Conservation (phyloP, 2,329 filamentous ascomycete species). For the Verticillium isaacii region DNA sequence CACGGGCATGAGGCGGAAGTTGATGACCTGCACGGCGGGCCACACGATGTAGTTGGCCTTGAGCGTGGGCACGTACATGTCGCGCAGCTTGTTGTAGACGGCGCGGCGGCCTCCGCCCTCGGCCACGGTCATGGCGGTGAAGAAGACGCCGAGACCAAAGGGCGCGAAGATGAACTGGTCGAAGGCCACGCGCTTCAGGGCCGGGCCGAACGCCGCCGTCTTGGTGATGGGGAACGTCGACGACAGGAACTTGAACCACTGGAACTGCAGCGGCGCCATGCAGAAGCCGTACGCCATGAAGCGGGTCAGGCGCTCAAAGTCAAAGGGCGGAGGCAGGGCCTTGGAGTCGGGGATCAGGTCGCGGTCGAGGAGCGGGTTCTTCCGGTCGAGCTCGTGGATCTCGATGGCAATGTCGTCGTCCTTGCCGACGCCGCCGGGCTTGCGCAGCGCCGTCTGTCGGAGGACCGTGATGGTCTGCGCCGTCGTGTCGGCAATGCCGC, state of each 20-base stretch:
- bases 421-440: constrained; percentile 53
- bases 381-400: constrained; percentile 80
- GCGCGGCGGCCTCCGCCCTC: constrained; percentile 85
- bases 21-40: constrained; percentile 93
- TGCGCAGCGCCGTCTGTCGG: constrained; percentile 60
- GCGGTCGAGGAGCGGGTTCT: constrained; percentile 60
- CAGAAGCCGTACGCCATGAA: constrained; percentile 98
- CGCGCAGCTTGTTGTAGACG: constrained; percentile 77
- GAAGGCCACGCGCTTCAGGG: constrained; percentile 83
- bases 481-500: constrained; percentile 92
- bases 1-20: constrained; percentile 91
- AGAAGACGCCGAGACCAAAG: constrained; percentile 81
- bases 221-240: constrained; percentile 81
- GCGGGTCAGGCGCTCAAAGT: constrained; percentile 88
- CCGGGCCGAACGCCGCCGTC: constrained; percentile 62
- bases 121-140: constrained; percentile 92
- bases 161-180: constrained; percentile 95
- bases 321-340: constrained; percentile 73
- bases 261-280: constrained; percentile 93
- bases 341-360: constrained; percentile 65
- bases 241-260: constrained; percentile 88
- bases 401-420: constrained; percentile 78
- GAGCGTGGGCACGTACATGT: constrained; percentile 89
- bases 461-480: constrained; percentile 89
- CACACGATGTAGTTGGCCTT: constrained; percentile 96